Evolutionary conservation across 768 basidiomycete species (phyloP), one percentile per base, ranked within the genome.

Genomic region (Tricholoma saponaceum): DNA sequence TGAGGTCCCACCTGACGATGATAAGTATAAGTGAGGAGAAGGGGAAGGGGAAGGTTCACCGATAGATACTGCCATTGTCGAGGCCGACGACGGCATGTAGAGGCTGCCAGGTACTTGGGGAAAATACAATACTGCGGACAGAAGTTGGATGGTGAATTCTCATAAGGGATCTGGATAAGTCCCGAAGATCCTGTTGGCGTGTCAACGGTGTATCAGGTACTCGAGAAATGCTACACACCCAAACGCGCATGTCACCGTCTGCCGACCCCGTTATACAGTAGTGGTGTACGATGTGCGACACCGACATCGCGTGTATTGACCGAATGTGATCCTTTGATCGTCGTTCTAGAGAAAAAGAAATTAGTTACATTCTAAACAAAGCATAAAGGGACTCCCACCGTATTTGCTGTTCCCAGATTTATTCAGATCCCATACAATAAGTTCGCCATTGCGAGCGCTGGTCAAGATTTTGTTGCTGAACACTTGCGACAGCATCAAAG

Each of bases 361-460:
- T 51, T n/a, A 49, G 52, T 5, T 44, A 28, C 5, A 43, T 23
- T 16, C 33, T 44, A 47, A 35, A 30, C 18, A 56, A 51, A 18
- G 50, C 5, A 14, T 5, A 13, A 54, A 18, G 28, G 13, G 10
- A 8, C 61, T 68, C 80, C 51, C 64, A 92, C 90, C 89, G 63
- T 83, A 89, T 72, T 91, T 92, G 41, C 82, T 80, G 2, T 75
- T 66, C 3, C 87, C 86, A 20, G 78, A 70, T 67, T 84, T 88
- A 62, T 85, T 82, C 26, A 91, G 62, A 67, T 92, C 89, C 90
- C 90, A 92, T 77, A 91, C 82, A 28, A 91, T 87, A 35, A 92
- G 79, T 54, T 92, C 90, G 1, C 90, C 90, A 60, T 90, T 92
- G 14, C 87, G 75, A 1, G 88, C 88, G 64, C 89, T 90, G 2